phyloP scores from a whole-genome alignment of 2,329 filamentous ascomycete genomes.

The Colletotrichum caudatum region DNA sequence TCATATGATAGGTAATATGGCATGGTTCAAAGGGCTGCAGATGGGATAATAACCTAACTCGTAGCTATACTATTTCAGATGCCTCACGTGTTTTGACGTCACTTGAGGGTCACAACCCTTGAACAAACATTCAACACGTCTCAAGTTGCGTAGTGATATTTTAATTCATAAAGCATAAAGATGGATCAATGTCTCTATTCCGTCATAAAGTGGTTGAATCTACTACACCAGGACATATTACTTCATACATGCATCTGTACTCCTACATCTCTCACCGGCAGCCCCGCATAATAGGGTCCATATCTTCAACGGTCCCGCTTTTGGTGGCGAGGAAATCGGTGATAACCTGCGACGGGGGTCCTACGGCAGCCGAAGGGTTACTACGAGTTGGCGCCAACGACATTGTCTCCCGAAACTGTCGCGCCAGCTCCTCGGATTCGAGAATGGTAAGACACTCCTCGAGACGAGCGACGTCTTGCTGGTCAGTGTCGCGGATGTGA shows the following conservation, averaged over 20 bases:
- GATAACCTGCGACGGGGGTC: conserved; percentile 30
- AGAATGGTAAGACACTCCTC: conserved; percentile 34
- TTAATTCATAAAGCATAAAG: background rate
- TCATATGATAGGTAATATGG: background rate
- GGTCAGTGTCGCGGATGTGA: conserved; percentile 34
- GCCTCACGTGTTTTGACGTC: background rate
- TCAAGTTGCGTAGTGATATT: background rate
- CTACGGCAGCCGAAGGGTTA: conserved; percentile 15
- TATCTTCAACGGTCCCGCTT: background rate
- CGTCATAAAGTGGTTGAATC: conserved; percentile 2
- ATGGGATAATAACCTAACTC: background rate
- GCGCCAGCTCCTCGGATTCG: conserved; percentile 28
- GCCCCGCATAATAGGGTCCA: conserved; percentile 11
- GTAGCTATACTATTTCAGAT: background rate
- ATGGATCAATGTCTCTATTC: background rate
- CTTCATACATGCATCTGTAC: background rate
- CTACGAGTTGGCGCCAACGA: conserved; percentile 28
- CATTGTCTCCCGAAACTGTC: conserved; percentile 31
- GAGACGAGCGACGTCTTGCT: conserved; percentile 27
- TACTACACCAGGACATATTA: background rate
- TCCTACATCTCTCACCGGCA: background rate
- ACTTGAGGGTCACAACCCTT: no score
- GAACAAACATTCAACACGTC: background rate
- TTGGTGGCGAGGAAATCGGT: conserved; percentile 34
- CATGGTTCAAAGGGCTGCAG: background rate